Evolutionary conservation across 2,329 filamentous ascomycete genomes (phyloP).

Genomic region (Trichoderma gracile): DNA sequence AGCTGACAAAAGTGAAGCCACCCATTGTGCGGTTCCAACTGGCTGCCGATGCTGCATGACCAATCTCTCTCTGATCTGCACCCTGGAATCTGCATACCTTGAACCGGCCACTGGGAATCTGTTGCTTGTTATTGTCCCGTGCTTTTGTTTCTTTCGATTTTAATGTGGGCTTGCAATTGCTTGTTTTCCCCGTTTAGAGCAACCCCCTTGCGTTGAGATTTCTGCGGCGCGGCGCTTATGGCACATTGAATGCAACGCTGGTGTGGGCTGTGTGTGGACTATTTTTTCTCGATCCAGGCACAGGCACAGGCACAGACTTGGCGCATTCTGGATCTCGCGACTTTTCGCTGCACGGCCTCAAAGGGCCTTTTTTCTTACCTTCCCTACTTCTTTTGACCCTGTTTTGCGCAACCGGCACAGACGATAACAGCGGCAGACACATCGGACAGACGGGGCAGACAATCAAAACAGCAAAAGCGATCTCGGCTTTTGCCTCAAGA

Average conservation of each 20-base stretch:
- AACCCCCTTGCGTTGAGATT: slow-evolving; percentile 15
- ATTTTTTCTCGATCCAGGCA: no score
- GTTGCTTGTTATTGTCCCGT: not conserved
- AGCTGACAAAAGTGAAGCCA: no score
- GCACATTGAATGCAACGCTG: not conserved
- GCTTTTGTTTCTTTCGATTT: no score
- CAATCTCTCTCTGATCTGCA: not conserved
- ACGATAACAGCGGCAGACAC: not conserved
- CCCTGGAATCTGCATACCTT: not conserved
- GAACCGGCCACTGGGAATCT: not conserved
- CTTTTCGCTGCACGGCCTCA: slow-evolving; percentile 5
- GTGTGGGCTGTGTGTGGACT: not conserved
- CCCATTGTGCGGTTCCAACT: no score
- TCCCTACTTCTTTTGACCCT: not conserved
- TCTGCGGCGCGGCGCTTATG: slow-evolving; percentile 24
- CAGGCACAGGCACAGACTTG: not conserved
- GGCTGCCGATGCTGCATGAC: not conserved
- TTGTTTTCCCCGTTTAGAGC: not conserved
- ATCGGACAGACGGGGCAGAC: no score
- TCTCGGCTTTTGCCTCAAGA: no score
- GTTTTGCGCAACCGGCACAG: slow-evolving; percentile 16
- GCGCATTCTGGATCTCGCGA: slow-evolving; percentile 14
- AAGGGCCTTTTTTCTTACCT: not conserved
- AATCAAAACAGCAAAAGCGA: no score
- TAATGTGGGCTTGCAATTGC: slow-evolving; percentile 8